Base-by-base conservation (phyloP, 2,329 filamentous ascomycete species). In the Hirsutella rhossiliensis region DNA sequence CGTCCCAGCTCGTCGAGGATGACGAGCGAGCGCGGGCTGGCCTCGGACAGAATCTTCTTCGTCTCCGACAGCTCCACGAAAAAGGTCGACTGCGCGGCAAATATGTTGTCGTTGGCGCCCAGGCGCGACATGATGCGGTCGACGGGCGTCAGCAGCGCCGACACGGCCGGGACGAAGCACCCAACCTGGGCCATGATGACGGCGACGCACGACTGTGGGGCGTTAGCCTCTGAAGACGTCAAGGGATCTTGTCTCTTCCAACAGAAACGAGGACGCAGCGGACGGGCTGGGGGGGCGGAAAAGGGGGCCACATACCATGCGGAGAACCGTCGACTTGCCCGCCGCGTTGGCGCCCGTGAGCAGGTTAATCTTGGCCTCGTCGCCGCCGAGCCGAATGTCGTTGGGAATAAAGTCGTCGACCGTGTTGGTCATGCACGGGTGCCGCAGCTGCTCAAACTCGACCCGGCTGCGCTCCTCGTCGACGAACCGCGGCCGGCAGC, bases 61-160 rank as follows among this genome's bases (percentile, higher is more conserved):
- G 92, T 98, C 62, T 98, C 92, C 0, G 88, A 89, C 2, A 98
- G 71, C 64, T 98, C 92, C 27, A 98, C 90, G 58, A 98, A 97
- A 71, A 98, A 98, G 3, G 92, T 98, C 13, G 87, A 94, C 62
- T 98, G 92, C 0, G 90, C 87, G 1, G 90, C 92, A 59, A 98
- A 97, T 55, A 98, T 98, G 63, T 97, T 97, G 76, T 98, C 92
- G 57, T 97, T 95, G 40, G 92, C 92, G 11, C 92, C 92, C 0
- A 98, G 78, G 39, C 92, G 87, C 11, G 90, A 97, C 92, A 98
- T 98, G 69, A 98, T 97, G 44, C 92, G 86, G 60, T 98, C 92
- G 3, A 94, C 80, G 0, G 92, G 90, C 0, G 90, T 97, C 38
- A 98, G 73, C 3, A 75, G 80, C 1, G 92, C 92, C 3, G 81